These are phyloP conservation scores for Neurospora sp. DNA, from an alignment of 495 filamentous ascomycete species.

Conservation along the genomic window DNA sequence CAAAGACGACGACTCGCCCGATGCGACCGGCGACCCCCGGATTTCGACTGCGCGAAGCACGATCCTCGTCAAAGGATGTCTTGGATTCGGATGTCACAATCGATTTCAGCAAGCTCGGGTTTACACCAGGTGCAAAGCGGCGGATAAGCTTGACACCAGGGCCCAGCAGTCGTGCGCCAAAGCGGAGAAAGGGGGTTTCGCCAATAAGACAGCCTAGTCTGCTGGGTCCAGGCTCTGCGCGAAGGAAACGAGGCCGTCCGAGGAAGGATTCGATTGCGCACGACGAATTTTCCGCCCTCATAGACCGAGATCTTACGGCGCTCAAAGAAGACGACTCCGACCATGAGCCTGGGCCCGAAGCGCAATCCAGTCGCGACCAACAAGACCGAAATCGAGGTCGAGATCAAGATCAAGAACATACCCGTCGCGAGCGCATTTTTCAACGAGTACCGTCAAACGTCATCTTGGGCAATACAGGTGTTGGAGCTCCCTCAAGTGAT, in stretches of 20 bases:
- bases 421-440: neutral
- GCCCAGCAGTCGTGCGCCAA: constrained; percentile 11
- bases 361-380: neutral
- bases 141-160: constrained; percentile 12
- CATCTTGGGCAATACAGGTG: neutral
- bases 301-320: constrained; percentile 6
- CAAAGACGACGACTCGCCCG: constrained; percentile 18
- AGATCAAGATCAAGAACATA: neutral
- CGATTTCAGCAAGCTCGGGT: neutral
- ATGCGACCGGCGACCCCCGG: constrained; percentile 36
- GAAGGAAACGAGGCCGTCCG: constrained; percentile 22
- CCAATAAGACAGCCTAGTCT: constrained; percentile 11
- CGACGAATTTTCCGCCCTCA: constrained; percentile 8
- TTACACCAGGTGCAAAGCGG: constrained; percentile 1
- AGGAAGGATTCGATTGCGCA: constrained; percentile 12
- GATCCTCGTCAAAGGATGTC: constrained; percentile 10
- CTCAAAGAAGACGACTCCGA: neutral
- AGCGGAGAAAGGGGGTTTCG: constrained; percentile 11
- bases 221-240: constrained; percentile 8
- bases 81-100: constrained; percentile 11
- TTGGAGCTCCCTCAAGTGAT: neutral
- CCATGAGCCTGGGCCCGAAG: neutral
- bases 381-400: neutral
- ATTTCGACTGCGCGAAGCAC: neutral
- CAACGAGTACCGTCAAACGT: neutral